Evolutionary conservation across 345 rosid species (phyloP), one percentile per base, ranked within the genome.

Genomic region (Aurinia saxatilis): DNA sequence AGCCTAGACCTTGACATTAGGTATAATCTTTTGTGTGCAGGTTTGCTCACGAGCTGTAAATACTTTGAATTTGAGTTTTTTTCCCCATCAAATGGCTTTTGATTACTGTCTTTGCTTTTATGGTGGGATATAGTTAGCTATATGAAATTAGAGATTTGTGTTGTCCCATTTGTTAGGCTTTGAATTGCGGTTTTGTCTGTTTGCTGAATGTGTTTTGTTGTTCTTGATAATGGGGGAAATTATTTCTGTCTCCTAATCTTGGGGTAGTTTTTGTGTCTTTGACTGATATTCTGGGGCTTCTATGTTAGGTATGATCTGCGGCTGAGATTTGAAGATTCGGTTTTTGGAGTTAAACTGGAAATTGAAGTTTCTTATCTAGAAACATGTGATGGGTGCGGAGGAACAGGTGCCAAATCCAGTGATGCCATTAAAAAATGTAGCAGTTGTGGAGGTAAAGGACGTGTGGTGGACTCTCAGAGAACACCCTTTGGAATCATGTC

Each of bases 401-500:
- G 95, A 74, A 83, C 95, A 16, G 98, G 98, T 70, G 95, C 98
- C 65, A 83, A 78, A 75, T 83, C 93, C 46, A 75, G 76, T 61
- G 70, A 72, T 48, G 67, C 65, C 57, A 60, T 92, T 42, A 81
- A 81, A 72, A 44, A 79, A 54, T 92, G 98, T 71, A 54, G 37
- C 41, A 70, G 73, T 40, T 92, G 98, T 75, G 89, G 82, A 41
- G 96, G 96, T 68, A 84, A 80, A 76, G 96, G 98, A 38, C 86
- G 79, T 50, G 83, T 78, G 49, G 79, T 81, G 82, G 77, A 75
- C 66, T 75, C 84, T 66, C 89, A 81, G 72, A 84, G 77, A 77
- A 88, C 98, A 34, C 93, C 98, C 14, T 88, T 88, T 73, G 98
- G 96, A 67, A 73, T 86, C 59, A 81, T 86, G 80, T 86, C 96